Percentiles rank a stretch among this genome's conserved stretches.
These are phyloP conservation scores for Lipomyces sp. DNA, from an alignment of 805 yeast genomes.

Conservation along the genomic window DNA sequence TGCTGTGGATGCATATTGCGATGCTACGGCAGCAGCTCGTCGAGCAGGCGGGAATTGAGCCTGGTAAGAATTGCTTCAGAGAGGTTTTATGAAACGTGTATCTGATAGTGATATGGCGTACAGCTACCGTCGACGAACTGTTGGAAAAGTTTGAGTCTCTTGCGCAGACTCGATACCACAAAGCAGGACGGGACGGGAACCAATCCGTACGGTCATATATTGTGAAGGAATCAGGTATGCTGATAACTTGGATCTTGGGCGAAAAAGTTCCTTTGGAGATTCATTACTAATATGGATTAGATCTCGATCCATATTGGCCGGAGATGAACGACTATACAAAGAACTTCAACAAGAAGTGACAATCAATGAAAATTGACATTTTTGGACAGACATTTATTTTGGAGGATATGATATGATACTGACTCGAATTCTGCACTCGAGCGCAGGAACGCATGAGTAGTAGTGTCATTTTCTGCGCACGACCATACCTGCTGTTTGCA, in stretches of 20 bases:
- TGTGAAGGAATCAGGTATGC: not conserved
- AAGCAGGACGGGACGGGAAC: not conserved
- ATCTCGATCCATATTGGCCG: conserved; percentile 3
- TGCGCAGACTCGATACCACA: conserved; percentile 1
- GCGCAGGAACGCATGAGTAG: too few species aligned
- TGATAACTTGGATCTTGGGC: too few species aligned
- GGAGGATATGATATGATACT: too few species aligned
- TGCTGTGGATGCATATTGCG: conserved; percentile 52
- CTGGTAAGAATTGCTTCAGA: conserved; percentile 39
- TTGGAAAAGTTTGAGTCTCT: conserved; percentile 1
- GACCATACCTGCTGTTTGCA: too few species aligned
- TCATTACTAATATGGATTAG: too few species aligned
- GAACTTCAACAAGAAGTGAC: not conserved
- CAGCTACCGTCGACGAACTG: conserved; percentile 10
- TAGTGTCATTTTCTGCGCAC: too few species aligned
- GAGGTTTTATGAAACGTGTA: not conserved
- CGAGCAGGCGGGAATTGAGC: conserved; percentile 53
- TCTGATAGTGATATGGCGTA: not conserved
- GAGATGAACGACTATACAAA: not conserved
- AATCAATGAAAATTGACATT: not conserved
- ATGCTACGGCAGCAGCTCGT: conserved; percentile 57
- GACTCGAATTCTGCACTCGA: too few species aligned
- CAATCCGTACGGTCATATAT: too few species aligned
- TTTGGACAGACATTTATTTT: too few species aligned
- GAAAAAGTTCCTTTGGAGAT: too few species aligned